Percentiles rank a stretch among this genome's conserved stretches.
phyloP scores from a whole-genome alignment of 2,329 filamentous ascomycete genomes.

The Parastagonospora nodorum region DNA sequence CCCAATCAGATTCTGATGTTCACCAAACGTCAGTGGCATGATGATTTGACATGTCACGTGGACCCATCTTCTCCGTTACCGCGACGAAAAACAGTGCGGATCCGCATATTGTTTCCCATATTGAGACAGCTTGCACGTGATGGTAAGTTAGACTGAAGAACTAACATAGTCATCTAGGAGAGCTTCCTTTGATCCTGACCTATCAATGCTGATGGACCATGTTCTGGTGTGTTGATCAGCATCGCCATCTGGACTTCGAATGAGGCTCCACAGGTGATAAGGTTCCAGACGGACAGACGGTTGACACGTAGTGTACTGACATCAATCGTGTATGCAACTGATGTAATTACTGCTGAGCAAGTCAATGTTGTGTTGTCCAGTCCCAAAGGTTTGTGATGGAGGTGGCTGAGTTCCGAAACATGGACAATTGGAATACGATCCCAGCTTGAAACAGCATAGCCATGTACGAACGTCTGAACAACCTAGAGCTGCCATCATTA shows the following conservation, averaged over 20 bases:
- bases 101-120: background rate
- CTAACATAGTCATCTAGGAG: background rate
- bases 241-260: background rate
- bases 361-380: no score
- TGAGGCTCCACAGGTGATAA: background rate
- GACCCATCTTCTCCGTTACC: background rate
- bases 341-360: background rate
- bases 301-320: no score
- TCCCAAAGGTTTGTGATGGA: background rate
- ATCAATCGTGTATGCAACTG: no score
- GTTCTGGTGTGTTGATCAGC: constrained; percentile 2
- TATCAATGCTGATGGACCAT: background rate
- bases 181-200: constrained; percentile 3
- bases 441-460: no score
- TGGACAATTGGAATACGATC: background rate
- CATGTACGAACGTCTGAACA: no score
- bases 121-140: background rate
- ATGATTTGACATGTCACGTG: no score
- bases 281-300: no score
- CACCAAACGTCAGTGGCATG: no score
- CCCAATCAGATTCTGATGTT: no score
- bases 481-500: background rate
- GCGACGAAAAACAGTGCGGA: background rate
- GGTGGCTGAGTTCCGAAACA: constrained; percentile 1
- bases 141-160: background rate